phyloP scores from a whole-genome alignment of 345 rosid genomes.

The Nephelium lappaceum region DNA sequence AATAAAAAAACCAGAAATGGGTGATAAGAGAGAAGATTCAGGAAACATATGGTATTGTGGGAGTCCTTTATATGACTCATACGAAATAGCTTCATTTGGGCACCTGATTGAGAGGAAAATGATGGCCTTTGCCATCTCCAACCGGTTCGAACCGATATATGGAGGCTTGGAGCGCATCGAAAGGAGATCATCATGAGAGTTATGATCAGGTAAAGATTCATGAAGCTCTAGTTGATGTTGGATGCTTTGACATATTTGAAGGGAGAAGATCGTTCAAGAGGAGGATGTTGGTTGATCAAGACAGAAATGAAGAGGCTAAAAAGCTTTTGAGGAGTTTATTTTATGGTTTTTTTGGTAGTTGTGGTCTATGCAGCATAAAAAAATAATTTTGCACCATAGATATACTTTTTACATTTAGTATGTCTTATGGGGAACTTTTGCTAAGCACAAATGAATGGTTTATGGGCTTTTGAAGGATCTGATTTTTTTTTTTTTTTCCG shows the following conservation, averaged over 20 bases:
- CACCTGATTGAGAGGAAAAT: constrained; percentile 39
- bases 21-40: not conserved
- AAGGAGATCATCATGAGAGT: not conserved
- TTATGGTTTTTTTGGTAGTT: not conserved
- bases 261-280: constrained; percentile 9
- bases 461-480: no score
- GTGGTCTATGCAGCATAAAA: constrained; percentile 5
- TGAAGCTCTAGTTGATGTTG: constrained; percentile 2
- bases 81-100: constrained; percentile 45
- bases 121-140: constrained; percentile 21
- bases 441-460: no score
- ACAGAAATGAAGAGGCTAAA: not conserved
- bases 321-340: not conserved
- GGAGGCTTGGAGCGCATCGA: not conserved
- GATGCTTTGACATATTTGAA: constrained; percentile 6
- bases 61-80: constrained; percentile 53
- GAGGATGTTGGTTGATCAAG: not conserved
- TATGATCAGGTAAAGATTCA: not conserved
- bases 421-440: no score
- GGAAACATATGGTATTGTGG: constrained; percentile 44
- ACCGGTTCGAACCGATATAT: not conserved
- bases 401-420: no score
- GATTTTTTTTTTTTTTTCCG: no score
- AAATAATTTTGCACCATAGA: not conserved
- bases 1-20: not conserved